A percentile compares a stretch with the other conserved stretches of the same genome.
phyloP scores from a whole-genome alignment of 139 green algal genomes.

The Coelastrella sp. region DNA sequence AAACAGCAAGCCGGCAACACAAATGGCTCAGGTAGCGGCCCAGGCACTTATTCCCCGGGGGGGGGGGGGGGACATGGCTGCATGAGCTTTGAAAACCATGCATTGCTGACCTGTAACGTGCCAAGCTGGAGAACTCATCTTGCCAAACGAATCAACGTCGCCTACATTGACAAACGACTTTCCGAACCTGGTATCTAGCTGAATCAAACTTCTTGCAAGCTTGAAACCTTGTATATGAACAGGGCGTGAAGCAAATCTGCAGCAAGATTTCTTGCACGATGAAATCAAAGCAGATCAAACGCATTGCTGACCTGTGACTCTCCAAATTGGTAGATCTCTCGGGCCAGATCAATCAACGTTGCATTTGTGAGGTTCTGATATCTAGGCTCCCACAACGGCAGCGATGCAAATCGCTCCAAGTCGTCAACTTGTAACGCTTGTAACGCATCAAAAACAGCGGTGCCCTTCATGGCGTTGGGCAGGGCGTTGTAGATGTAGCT shows the following conservation, averaged over 20 bases:
- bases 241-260: too few relatives aligned
- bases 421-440: conserved; percentile 25
- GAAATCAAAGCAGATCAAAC: too few relatives aligned
- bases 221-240: too few relatives aligned
- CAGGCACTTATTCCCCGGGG: not conserved
- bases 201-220: too few relatives aligned
- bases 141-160: too few relatives aligned
- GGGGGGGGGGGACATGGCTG: too few relatives aligned
- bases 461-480: not conserved
- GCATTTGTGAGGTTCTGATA: conserved; percentile 30
- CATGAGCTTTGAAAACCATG: too few relatives aligned
- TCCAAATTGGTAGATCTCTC: not conserved
- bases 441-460: not conserved
- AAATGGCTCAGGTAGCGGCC: not conserved
- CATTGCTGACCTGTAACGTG: not conserved
- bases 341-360: not conserved
- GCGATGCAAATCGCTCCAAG: conserved; percentile 26
- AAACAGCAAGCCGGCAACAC: not conserved
- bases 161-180: too few relatives aligned
- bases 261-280: too few relatives aligned
- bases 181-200: too few relatives aligned
- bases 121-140: too few relatives aligned
- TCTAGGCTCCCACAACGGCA: not conserved
- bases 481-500: conserved; percentile 9
- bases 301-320: not conserved